Conservation (phyloP, 805 yeast genomes). For the Yamadazyma scolyti region DNA sequence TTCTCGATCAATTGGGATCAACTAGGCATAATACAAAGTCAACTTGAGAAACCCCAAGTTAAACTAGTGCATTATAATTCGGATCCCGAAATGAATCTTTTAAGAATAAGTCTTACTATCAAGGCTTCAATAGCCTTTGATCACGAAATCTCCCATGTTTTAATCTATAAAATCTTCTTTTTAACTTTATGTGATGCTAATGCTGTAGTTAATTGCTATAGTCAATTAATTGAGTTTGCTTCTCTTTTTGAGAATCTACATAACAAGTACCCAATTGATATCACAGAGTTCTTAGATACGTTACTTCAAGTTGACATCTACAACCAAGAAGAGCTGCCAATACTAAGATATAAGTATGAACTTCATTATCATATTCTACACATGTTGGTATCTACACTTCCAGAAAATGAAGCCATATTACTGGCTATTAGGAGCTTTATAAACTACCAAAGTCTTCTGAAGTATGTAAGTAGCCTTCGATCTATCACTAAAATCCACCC, state of each 20-base stretch:
- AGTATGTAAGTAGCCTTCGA: no score
- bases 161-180: conserved; percentile 8
- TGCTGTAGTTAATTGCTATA: conserved; percentile 15
- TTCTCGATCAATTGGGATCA: no score
- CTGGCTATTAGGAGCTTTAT: no score
- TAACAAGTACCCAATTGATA: conserved; percentile 2
- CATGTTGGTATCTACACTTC: no score
- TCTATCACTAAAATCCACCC: no score
- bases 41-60: no score
- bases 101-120: conserved; percentile 5
- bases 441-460: no score
- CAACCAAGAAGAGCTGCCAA: background rate
- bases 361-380: conserved; percentile 5
- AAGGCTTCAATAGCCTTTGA: conserved; percentile 1
- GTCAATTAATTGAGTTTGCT: conserved; percentile 4
- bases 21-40: no score
- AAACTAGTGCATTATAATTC: conserved; percentile 9
- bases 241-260: background rate
- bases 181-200: conserved; percentile 25
- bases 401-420: no score
- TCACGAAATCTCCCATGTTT: background rate
- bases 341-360: conserved; percentile 1
- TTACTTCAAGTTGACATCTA: background rate
- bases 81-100: conserved; percentile 4
- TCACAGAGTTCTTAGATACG: conserved; percentile 1